Evolutionary conservation across 768 basidiomycete species (phyloP).

Genomic region (Mycena crocata): DNA sequence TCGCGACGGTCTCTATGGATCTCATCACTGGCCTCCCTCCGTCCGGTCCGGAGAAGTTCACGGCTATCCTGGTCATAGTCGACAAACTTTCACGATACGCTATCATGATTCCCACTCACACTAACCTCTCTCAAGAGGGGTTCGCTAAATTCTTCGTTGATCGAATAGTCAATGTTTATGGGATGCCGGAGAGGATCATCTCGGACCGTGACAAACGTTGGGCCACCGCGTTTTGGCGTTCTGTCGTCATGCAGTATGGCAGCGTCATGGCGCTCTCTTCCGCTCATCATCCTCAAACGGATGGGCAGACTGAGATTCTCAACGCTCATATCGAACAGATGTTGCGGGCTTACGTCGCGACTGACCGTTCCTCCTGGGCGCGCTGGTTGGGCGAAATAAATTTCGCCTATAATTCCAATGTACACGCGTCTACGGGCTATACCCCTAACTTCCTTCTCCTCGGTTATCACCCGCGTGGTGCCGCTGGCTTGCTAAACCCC

Average conservation of each 20-base stretch:
- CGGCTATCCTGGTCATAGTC: slow-evolving; percentile 40
- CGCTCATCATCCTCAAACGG: slow-evolving; percentile 51
- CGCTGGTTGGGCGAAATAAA: too few species aligned
- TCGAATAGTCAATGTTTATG: slow-evolving; percentile 2
- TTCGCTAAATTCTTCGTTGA: slow-evolving; percentile 18
- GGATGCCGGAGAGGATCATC: slow-evolving; percentile 16
- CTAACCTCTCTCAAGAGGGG: slow-evolving; percentile 9
- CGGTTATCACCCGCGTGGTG: slow-evolving; percentile 39
- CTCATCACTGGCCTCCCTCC: slow-evolving; percentile 13
- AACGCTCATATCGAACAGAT: slow-evolving; percentile 44
- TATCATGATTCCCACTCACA: too few species aligned
- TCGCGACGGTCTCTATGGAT: slow-evolving; percentile 8
- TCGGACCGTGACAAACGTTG: slow-evolving; percentile 23
- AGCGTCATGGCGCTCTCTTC: slow-evolving; percentile 35
- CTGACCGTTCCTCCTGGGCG: too few species aligned
- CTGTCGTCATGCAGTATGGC: neutral
- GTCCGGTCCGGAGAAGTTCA: slow-evolving; percentile 38
- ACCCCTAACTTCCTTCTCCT: slow-evolving; percentile 42
- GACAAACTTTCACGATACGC: slow-evolving; percentile 46
- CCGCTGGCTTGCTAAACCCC: slow-evolving; percentile 6
- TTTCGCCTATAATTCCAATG: slow-evolving; percentile 45
- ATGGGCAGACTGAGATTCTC: slow-evolving; percentile 46
- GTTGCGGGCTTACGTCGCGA: slow-evolving; percentile 43
- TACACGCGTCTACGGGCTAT: slow-evolving; percentile 38
- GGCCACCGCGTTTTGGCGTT: slow-evolving; percentile 31